Percentiles rank a stretch among this genome's conserved stretches.
phyloP scores from a whole-genome alignment of 306 rosid genomes.

The Casuarina equisetifolia region DNA sequence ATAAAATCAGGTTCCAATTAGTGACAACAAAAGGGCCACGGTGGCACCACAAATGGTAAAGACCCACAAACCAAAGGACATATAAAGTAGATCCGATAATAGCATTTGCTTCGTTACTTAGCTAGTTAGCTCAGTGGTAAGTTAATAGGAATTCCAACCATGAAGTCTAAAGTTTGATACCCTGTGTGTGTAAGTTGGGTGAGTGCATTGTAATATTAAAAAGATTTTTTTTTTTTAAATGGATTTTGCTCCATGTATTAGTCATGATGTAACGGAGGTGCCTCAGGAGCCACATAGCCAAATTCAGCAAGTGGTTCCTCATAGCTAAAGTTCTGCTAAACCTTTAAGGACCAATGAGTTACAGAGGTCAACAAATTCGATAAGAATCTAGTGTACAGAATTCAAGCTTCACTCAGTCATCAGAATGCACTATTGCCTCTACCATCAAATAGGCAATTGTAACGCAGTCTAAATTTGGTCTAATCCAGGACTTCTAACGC shows the following conservation, averaged over 20 bases:
- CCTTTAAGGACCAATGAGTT: background rate
- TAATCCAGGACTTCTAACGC: background rate
- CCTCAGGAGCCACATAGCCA: slow-evolving; percentile 5
- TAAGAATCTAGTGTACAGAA: background rate
- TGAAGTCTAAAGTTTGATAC: too few species aligned
- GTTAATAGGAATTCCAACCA: too few species aligned
- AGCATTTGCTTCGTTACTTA: too few species aligned
- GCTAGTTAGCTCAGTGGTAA: too few species aligned
- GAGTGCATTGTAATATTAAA: too few species aligned
- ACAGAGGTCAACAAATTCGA: background rate
- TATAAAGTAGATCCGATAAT: background rate
- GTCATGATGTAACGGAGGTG: slow-evolving; percentile 9
- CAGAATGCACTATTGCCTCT: background rate
- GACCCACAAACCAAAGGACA: background rate
- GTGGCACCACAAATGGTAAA: background rate
- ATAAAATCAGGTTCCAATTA: slow-evolving; percentile 23
- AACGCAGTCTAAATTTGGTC: background rate
- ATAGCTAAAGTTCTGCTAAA: background rate
- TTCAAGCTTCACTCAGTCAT: background rate
- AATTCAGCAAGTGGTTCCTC: background rate
- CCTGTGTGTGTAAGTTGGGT: too few species aligned
- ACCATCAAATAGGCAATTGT: background rate
- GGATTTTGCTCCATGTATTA: slow-evolving; percentile 12
- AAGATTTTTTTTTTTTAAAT: slow-evolving; percentile 3
- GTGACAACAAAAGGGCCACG: background rate